Percentiles rank a stretch among this genome's conserved stretches.
Evolutionary conservation across 2,329 filamentous ascomycete species (phyloP).

Genomic region (Colletotrichum plurivorum): DNA sequence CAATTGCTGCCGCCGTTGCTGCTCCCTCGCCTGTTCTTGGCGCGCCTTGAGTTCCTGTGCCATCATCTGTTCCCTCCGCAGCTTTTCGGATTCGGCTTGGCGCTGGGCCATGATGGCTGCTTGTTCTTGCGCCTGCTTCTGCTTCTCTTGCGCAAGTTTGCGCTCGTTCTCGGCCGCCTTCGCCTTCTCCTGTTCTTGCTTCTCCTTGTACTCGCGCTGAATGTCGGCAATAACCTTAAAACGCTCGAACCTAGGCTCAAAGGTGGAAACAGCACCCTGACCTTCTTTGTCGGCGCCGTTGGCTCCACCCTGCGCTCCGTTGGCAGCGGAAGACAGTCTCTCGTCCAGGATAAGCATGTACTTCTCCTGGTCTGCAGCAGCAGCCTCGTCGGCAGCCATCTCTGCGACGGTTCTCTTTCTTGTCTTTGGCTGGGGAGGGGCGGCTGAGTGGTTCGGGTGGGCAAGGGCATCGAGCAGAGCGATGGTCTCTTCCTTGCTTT

Average conservation of each 20-base stretch:
- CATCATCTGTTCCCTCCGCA: conserved; percentile 53
- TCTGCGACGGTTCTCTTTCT: conserved; percentile 95
- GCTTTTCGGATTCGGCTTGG: conserved; percentile 60
- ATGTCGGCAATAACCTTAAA: conserved; percentile 95
- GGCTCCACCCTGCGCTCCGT: conserved; percentile 69
- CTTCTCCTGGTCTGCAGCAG: conserved; percentile 88
- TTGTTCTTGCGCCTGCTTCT: conserved; percentile 62
- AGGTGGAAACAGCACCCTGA: conserved; percentile 78
- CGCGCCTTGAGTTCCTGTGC: conserved; percentile 43
- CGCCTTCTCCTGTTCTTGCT: conserved; percentile 81
- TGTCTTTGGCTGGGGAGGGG: conserved; percentile 86
- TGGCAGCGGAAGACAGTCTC: conserved; percentile 74
- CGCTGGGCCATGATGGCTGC: conserved; percentile 59
- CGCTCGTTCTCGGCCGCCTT: conserved; percentile 73
- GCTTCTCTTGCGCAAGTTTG: conserved; percentile 62
- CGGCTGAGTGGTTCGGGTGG: conserved; percentile 83
- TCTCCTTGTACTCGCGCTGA: conserved; percentile 81
- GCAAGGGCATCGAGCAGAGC: conserved; percentile 78
- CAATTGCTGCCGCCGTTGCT: conserved; percentile 49
- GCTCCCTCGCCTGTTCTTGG: conserved; percentile 55
- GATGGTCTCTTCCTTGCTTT: conserved; percentile 77
- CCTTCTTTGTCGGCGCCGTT: conserved; percentile 80
- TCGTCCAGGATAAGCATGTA: conserved; percentile 96
- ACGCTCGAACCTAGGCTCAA: conserved; percentile 88
- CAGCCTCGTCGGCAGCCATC: conserved; percentile 93